Evolutionary conservation across 2,329 filamentous ascomycete species (phyloP).

Genomic region (Diaporthe vaccinii): DNA sequence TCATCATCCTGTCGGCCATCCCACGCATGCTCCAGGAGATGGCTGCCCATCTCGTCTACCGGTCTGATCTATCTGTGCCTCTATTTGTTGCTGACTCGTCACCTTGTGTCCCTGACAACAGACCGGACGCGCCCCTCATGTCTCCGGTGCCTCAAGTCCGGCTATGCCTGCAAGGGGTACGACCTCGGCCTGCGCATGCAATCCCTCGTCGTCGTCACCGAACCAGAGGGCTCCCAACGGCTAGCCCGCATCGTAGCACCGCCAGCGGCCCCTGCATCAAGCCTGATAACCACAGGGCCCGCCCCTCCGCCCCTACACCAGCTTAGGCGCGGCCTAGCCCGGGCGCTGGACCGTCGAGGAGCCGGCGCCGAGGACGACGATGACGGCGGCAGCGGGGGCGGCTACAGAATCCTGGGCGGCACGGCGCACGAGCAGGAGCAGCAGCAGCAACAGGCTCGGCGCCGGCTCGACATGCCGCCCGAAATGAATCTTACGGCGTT

Average conservation of each 20-base stretch:
- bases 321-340: not conserved
- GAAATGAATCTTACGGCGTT: conserved; percentile 45
- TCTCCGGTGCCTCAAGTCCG: conserved; percentile 44
- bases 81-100: conserved; percentile 21
- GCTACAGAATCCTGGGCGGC: conserved; percentile 5
- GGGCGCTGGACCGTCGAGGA: conserved; percentile 8
- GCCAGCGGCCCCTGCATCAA: not conserved
- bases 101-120: conserved; percentile 14
- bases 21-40: not conserved
- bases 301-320: not conserved
- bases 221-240: conserved; percentile 43
- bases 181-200: conserved; percentile 47
- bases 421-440: conserved; percentile 21
- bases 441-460: conserved; percentile 11
- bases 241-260: conserved; percentile 43
- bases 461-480: conserved; percentile 19
- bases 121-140: conserved; percentile 46
- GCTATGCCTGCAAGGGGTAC: conserved; percentile 46
- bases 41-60: not conserved
- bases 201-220: conserved; percentile 44
- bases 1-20: conserved; percentile 7
- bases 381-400: not conserved
- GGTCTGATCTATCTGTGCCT: not conserved
- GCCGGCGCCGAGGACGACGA: not conserved
- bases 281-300: not conserved